Evolutionary conservation across 352 stramenopile species (phyloP).

Genomic region (Phytopythium vexans): DNA sequence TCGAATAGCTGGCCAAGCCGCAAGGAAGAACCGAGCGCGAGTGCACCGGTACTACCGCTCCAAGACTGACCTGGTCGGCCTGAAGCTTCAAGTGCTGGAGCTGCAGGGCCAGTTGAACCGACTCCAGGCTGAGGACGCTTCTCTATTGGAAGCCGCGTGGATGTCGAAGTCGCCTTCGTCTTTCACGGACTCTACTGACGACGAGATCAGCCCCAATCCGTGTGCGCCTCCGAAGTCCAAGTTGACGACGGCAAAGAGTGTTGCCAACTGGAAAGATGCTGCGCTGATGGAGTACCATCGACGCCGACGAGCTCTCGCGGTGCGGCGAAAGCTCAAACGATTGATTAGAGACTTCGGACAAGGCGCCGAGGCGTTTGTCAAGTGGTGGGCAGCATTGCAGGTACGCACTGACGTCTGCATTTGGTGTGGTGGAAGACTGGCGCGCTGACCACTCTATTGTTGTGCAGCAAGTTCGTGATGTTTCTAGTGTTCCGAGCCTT

Average conservation of each 20-base stretch:
- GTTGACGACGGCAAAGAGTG: not conserved
- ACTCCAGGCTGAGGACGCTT: not conserved
- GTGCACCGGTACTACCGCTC: slow-evolving; percentile 2
- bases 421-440: no score
- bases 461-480: not conserved
- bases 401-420: not conserved
- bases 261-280: not conserved
- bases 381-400: not conserved
- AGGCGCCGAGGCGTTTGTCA: not conserved
- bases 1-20: not conserved
- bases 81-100: not conserved
- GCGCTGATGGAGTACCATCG: not conserved
- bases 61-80: not conserved
- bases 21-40: slow-evolving; percentile 4
- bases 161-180: not conserved
- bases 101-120: not conserved
- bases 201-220: not conserved
- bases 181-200: not conserved
- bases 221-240: not conserved
- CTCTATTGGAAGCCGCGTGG: not conserved
- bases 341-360: not conserved
- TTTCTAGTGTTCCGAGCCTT: no score
- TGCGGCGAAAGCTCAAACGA: slow-evolving; percentile 2
- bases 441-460: not conserved
- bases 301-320: not conserved